These are phyloP conservation scores for Colletotrichum ledebouriae DNA, from an alignment of 2,329 filamentous ascomycete species.

Conservation along the genomic window DNA sequence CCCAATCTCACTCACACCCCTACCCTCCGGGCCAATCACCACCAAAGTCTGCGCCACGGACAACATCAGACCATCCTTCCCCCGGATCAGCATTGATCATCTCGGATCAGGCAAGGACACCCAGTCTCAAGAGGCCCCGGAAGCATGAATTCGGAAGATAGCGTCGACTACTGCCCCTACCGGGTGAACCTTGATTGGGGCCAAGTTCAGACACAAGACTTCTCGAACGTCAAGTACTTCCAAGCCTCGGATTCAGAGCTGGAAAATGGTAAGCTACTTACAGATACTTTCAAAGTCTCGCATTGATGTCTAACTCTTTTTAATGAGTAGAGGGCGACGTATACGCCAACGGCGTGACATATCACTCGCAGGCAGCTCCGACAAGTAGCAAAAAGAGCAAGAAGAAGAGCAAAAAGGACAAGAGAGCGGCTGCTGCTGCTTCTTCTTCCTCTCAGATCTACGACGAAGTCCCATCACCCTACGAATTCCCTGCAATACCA, in stretches of 20 bases:
- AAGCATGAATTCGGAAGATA: constrained; percentile 59
- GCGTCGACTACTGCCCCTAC: constrained; percentile 55
- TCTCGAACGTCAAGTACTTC: constrained; percentile 58
- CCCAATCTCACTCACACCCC: constrained; percentile 3
- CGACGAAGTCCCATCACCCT: constrained; percentile 11
- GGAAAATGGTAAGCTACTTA: constrained; percentile 34
- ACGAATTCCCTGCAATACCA: constrained; percentile 20
- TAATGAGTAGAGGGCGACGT: constrained; percentile 31
- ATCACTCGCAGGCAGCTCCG: constrained; percentile 30
- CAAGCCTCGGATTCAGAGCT: constrained; percentile 56
- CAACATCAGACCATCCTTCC: constrained; percentile 24
- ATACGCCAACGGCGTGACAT: constrained; percentile 35
- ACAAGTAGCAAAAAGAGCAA: constrained; percentile 40
- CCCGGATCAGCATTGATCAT: constrained; percentile 36
- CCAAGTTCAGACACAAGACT: constrained; percentile 58
- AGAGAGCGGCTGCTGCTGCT: constrained; percentile 14
- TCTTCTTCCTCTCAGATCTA: constrained; percentile 1
- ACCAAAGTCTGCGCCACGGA: neutral
- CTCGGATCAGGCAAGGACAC: constrained; percentile 34
- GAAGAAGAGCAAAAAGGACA: constrained; percentile 44
- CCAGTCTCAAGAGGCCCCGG: constrained; percentile 37
- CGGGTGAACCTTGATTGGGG: constrained; percentile 56
- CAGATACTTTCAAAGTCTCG: neutral
- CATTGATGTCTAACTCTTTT: constrained; percentile 2
- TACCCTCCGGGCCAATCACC: constrained; percentile 1